A percentile compares a stretch with the other conserved stretches of the same genome.
phyloP scores from a whole-genome alignment of 148 eudicot species.

The Cornus florida region DNA sequence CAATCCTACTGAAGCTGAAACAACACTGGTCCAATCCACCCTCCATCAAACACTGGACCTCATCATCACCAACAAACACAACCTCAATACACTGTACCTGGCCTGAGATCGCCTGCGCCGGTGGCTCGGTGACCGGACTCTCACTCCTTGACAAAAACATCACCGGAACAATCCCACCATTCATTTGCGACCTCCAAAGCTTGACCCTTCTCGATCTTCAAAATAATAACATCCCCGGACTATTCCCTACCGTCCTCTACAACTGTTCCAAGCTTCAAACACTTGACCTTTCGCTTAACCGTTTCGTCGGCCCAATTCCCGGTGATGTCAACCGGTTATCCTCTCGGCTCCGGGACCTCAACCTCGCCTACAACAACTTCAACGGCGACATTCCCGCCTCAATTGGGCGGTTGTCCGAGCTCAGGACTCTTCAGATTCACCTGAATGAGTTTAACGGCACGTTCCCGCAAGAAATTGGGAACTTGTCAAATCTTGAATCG shows the following conservation, averaged over 20 bases:
- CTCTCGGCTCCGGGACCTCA: slow-evolving; percentile 8
- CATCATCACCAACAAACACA: slow-evolving; percentile 8
- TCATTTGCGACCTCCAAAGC: slow-evolving; percentile 36
- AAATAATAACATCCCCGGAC: slow-evolving; percentile 25
- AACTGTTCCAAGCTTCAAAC: slow-evolving; percentile 33
- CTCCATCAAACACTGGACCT: slow-evolving; percentile 24
- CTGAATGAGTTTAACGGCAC: slow-evolving; percentile 22
- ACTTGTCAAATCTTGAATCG: slow-evolving; percentile 27
- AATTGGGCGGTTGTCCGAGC: slow-evolving; percentile 23
- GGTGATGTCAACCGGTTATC: slow-evolving; percentile 25
- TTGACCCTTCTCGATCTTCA: slow-evolving; percentile 24
- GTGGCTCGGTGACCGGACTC: slow-evolving; percentile 18
- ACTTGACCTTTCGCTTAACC: slow-evolving; percentile 30
- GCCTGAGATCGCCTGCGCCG: slow-evolving; percentile 35
- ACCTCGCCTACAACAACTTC: slow-evolving; percentile 29
- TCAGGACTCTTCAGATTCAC: slow-evolving; percentile 8
- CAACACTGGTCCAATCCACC: slow-evolving; percentile 25
- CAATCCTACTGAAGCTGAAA: slow-evolving; percentile 27
- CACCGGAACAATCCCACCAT: slow-evolving; percentile 21
- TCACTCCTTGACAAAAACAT: slow-evolving; percentile 12
- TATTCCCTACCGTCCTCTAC: slow-evolving; percentile 35
- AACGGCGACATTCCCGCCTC: slow-evolving; percentile 35
- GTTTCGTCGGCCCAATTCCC: slow-evolving; percentile 25
- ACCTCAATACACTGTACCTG: slow-evolving; percentile 27
- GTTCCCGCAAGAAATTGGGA: slow-evolving; percentile 34